These are phyloP conservation scores for Teratosphaeria destructans DNA, from an alignment of 2,329 filamentous ascomycete species.

Conservation along the genomic window DNA sequence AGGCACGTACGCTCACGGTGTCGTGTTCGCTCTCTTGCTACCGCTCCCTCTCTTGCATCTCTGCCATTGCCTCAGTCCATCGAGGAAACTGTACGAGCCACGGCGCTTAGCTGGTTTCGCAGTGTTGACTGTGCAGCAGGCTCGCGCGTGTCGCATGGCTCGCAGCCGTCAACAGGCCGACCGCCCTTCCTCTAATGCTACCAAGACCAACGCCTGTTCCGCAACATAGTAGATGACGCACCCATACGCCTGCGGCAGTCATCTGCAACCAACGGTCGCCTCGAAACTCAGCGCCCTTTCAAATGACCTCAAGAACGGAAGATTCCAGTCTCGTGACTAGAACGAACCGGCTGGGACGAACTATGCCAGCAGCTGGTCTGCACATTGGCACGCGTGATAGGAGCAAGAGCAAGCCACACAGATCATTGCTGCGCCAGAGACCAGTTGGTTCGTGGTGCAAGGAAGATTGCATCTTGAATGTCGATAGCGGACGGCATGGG, in stretches of 20 bases:
- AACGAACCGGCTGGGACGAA: background rate
- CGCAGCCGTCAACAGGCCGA: background rate
- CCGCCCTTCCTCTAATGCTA: background rate
- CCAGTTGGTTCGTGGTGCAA: background rate
- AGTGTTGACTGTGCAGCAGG: background rate
- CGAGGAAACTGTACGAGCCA: background rate
- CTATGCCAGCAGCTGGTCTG: background rate
- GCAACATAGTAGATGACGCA: background rate
- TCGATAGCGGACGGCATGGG: background rate
- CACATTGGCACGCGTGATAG: background rate
- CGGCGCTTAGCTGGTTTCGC: background rate
- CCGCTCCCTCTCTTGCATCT: background rate
- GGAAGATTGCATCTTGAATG: background rate
- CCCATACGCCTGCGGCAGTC: background rate
- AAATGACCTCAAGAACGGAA: background rate
- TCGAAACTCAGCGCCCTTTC: background rate
- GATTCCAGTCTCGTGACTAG: background rate
- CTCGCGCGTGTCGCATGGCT: background rate
- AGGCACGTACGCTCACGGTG: background rate
- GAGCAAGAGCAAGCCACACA: background rate
- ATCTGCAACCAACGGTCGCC: background rate
- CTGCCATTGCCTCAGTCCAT: background rate
- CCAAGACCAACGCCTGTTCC: background rate
- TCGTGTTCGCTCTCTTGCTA: background rate
- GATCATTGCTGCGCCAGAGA: background rate